phyloP scores from a whole-genome alignment of 208 protist genomes.

The Trypanosoma conorhini region DNA sequence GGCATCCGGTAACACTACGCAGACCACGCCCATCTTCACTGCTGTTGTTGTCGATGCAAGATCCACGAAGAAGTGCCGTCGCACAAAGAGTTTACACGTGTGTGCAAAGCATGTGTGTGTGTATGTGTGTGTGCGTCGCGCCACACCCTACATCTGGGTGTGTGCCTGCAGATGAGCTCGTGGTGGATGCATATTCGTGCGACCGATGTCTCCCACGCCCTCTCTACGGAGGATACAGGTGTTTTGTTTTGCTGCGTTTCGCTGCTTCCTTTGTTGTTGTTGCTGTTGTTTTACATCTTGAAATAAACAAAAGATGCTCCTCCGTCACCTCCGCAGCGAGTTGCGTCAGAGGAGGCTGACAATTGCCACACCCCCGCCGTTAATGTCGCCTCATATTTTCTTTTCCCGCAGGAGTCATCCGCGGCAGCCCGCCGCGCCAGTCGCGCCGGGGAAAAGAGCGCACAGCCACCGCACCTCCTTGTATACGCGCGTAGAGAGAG shows the following conservation, averaged over 20 bases:
- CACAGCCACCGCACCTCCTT: no score
- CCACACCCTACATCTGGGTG: neutral
- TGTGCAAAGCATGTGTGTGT: no score
- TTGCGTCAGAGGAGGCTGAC: neutral
- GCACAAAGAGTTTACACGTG: no score
- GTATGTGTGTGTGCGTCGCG: no score
- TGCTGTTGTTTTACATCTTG: neutral
- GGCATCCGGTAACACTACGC: neutral
- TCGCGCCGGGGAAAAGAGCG: neutral
- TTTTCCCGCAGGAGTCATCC: neutral
- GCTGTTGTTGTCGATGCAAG: neutral
- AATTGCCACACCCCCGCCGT: neutral
- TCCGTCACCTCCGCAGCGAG: neutral
- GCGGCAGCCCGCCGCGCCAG: neutral
- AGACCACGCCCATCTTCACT: neutral
- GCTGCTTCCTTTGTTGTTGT: neutral
- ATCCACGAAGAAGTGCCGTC: no score
- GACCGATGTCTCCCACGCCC: neutral
- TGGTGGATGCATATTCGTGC: no score
- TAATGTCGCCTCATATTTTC: neutral
- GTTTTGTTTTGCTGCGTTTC: neutral
- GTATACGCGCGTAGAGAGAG: neutral
- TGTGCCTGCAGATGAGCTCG: neutral
- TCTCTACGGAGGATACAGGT: neutral
- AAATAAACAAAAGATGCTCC: constrained; percentile 1